Conservation (phyloP, 2,329 filamentous ascomycete species). For the Aspergillus unguis region DNA sequence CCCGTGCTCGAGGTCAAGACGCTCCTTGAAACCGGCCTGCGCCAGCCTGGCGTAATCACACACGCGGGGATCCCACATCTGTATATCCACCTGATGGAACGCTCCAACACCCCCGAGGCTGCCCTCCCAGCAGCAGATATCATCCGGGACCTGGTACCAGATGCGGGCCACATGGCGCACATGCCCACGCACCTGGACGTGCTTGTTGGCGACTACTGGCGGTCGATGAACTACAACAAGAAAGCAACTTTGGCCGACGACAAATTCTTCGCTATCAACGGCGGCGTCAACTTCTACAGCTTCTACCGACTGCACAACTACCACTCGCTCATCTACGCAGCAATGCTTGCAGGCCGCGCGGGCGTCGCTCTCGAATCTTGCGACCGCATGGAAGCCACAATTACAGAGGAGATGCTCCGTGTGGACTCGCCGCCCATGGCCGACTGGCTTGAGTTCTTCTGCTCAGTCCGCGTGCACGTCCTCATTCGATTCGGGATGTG, state of each 20-base stretch:
- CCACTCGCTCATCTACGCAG: constrained; percentile 72
- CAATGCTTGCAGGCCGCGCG: constrained; percentile 71
- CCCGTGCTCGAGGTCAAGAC: constrained; percentile 57
- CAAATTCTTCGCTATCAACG: constrained; percentile 58
- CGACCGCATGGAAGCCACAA: constrained; percentile 55
- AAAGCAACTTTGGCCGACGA: constrained; percentile 66
- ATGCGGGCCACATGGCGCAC: constrained; percentile 67
- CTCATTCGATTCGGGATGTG: constrained; percentile 71
- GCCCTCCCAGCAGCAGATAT: constrained; percentile 60
- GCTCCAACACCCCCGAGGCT: constrained; percentile 64
- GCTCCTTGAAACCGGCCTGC: constrained; percentile 59
- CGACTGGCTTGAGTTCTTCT: constrained; percentile 71
- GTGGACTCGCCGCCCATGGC: constrained; percentile 58
- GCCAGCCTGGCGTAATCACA: constrained; percentile 45
- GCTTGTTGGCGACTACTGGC: constrained; percentile 66
- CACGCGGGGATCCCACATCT: constrained; percentile 72
- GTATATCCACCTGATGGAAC: constrained; percentile 76
- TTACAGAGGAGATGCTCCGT: constrained; percentile 49
- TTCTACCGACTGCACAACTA: constrained; percentile 72
- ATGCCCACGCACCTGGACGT: constrained; percentile 78
- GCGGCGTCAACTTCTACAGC: constrained; percentile 68
- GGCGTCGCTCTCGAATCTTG: constrained; percentile 61
- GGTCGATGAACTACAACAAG: constrained; percentile 64
- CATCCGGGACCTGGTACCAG: constrained; percentile 63
- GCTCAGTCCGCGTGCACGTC: constrained; percentile 65